Evolutionary conservation across 208 protist species (phyloP).

Genomic region (Leptomonas pyrrhocoris): DNA sequence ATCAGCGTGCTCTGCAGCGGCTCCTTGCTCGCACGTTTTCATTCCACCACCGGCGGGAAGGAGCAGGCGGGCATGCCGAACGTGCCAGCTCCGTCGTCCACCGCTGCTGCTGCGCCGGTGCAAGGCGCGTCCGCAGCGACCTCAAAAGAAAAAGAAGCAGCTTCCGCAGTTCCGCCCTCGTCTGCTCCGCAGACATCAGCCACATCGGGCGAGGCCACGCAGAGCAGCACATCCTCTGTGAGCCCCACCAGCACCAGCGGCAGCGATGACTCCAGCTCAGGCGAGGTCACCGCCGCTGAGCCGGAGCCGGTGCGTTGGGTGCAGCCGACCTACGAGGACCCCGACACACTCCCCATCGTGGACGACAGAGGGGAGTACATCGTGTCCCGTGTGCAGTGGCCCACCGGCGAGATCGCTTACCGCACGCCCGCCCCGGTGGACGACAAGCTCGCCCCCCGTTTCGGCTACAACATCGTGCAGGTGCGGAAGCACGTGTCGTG

Average conservation of each 20-base stretch:
- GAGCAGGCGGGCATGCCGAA: too few relatives aligned
- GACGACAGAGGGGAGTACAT: slow-evolving; percentile 86
- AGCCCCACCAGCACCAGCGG: not conserved
- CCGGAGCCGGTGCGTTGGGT: slow-evolving; percentile 74
- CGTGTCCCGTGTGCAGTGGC: slow-evolving; percentile 84
- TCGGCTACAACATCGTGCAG: slow-evolving; percentile 88
- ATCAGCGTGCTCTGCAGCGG: not conserved
- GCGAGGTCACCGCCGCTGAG: slow-evolving; percentile 30
- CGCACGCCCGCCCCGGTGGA: slow-evolving; percentile 69
- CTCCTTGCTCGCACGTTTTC: too few relatives aligned
- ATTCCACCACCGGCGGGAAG: too few relatives aligned
- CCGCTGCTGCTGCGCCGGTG: not conserved
- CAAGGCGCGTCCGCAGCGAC: not conserved
- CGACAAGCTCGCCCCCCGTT: slow-evolving; percentile 75
- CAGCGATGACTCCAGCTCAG: not conserved
- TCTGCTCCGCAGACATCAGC: not conserved
- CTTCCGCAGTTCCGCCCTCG: not conserved
- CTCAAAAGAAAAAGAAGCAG: not conserved
- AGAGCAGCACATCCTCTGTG: not conserved
- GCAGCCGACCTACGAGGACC: slow-evolving; percentile 50
- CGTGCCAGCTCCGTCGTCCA: too few relatives aligned
- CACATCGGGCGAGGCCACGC: not conserved
- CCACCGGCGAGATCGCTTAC: slow-evolving; percentile 85
- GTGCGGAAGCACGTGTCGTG: slow-evolving; percentile 88
- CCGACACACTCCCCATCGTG: slow-evolving; percentile 54